Evolutionary conservation across 2,329 filamentous ascomycete species (phyloP).

Genomic region (Claviceps africana): DNA sequence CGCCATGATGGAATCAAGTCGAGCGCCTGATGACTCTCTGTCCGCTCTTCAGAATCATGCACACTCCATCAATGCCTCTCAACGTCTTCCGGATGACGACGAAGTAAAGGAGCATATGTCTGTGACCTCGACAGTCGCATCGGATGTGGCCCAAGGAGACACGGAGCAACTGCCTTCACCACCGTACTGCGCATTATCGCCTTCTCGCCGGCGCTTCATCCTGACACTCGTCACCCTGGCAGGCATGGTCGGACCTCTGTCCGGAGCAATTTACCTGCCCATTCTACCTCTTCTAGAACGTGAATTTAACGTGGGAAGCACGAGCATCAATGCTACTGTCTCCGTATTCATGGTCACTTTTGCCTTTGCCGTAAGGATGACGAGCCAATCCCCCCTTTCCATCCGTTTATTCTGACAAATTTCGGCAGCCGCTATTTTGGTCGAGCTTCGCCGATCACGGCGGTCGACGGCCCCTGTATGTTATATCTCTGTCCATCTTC

Average conservation of each 20-base stretch:
- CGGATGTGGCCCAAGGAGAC: neutral
- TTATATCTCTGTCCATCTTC: conserved; percentile 24
- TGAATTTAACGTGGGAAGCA: conserved; percentile 21
- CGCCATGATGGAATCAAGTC: neutral
- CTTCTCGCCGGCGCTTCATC: conserved; percentile 21
- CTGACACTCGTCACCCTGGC: conserved; percentile 24
- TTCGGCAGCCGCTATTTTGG: conserved; percentile 24
- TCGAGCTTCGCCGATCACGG: conserved; percentile 24
- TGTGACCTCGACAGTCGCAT: neutral
- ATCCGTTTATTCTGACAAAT: neutral
- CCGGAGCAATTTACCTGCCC: conserved; percentile 30
- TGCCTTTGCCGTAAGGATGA: conserved; percentile 19
- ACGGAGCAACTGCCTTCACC: conserved; percentile 3
- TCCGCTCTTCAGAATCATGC: neutral
- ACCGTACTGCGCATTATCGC: conserved; percentile 24
- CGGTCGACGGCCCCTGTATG: conserved; percentile 26
- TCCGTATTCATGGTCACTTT: conserved; percentile 30
- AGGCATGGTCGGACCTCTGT: conserved; percentile 28
- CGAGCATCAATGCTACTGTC: conserved; percentile 28
- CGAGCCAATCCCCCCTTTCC: no score
- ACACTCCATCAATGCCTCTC: neutral
- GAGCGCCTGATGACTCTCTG: neutral
- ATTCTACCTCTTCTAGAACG: conserved; percentile 22
- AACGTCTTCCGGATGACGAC: neutral
- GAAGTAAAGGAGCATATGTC: neutral